These are phyloP conservation scores for Yamadazyma pseudoaaseri DNA, from an alignment of 1,139 yeast species.

Conservation along the genomic window DNA sequence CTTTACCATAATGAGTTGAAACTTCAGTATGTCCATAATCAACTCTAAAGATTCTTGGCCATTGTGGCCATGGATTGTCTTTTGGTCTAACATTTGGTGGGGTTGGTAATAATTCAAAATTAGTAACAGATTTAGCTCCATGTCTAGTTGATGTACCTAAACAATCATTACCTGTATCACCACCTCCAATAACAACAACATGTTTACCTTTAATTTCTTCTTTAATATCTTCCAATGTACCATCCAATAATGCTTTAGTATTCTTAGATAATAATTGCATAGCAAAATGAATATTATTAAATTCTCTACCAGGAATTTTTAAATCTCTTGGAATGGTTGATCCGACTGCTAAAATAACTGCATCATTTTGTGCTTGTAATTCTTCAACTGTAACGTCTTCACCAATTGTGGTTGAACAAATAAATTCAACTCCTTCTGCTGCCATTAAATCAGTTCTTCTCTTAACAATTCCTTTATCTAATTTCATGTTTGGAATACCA, in stretches of 20 bases:
- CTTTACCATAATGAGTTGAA: conserved; percentile 90
- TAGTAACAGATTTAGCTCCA: conserved; percentile 93
- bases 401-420: conserved; percentile 77
- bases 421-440: conserved; percentile 85
- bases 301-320: conserved; percentile 89
- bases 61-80: conserved; percentile 99
- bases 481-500: conserved; percentile 99
- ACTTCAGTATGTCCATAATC: conserved; percentile 98
- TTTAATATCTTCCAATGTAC: conserved; percentile 75
- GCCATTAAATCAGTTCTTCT: conserved; percentile 89
- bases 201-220: conserved; percentile 76
- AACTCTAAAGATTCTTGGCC: conserved; percentile 97
- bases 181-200: conserved; percentile 98
- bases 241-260: conserved; percentile 85
- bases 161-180: conserved; percentile 99
- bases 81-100: conserved; percentile 86
- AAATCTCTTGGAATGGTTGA: conserved; percentile 96
- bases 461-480: conserved; percentile 89
- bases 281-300: conserved; percentile 88
- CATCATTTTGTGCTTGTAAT: conserved; percentile 65
- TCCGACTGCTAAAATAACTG: conserved; percentile 92
- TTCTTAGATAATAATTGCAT: conserved; percentile 89
- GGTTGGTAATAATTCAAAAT: conserved; percentile 91
- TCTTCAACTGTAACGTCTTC: conserved; percentile 74
- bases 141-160: conserved; percentile 97